Base-by-base conservation (phyloP, 1,139 yeast genomes). In the Candida sp. region DNA sequence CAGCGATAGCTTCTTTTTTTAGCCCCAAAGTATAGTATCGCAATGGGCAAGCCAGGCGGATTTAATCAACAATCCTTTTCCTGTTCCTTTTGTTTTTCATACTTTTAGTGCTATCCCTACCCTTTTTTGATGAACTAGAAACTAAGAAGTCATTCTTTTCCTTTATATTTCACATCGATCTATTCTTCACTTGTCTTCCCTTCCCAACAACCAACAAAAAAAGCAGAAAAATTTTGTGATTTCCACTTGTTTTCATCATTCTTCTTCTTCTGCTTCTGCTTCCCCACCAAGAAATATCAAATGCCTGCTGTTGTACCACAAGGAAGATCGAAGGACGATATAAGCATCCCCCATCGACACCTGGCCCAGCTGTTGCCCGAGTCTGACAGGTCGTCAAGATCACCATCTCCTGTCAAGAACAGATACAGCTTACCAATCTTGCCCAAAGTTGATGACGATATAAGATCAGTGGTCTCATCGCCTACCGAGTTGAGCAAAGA, bases 341-440 rank as follows among this genome's bases (percentile, higher is more conserved):
- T 61, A 34, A 51, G 49, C 38, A 46, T 56, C 22, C 50, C 55
- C 2, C 27, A 47, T 2, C 35, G 27, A 3, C 27, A 25, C 8
- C 35, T 22, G 35, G 25, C 30, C 7, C 49, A 46, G 3, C 41
- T 34, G 30, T 23, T 32, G 5, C 12, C 17, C 23, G 33, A 42
- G 5, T 42, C 53, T 5, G 65, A 62, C 31, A 57, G 68, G 55
- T 61, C 71, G 54, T 58, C 74, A 25, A 61, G 75, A 34, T 71
- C 74, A 5, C 52, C 58, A 22, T 70, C 76, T 12, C 77, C 77
- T 9, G 61, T 57, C 23, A 69, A 66, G 53, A 64, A 57, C 49
- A 60, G 73, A 42, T 61, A 61, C 27, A 60, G 69, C 3, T 56
- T 69, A 46, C 70, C 72, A 5, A 54, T 63, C 26, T 55, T 65